Conservation (phyloP, 2,329 filamentous ascomycete species). For the Colletotrichum lentis region DNA sequence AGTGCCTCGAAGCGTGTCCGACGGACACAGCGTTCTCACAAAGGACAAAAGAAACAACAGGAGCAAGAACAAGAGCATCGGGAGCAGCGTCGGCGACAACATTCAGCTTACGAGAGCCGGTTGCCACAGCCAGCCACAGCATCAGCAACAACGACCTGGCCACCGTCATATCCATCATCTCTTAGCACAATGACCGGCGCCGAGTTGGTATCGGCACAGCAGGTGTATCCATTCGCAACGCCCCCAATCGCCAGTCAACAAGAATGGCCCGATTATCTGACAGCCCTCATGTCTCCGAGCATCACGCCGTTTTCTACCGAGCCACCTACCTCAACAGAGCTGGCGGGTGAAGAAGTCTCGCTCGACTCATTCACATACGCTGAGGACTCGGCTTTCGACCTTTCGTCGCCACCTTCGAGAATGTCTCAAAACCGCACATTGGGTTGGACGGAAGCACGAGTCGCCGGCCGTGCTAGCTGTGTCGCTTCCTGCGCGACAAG, state of each 20-base stretch:
- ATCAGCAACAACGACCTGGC: neutral
- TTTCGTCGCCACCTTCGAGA: neutral
- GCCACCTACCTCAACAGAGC: neutral
- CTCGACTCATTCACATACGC: neutral
- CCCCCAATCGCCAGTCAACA: neutral
- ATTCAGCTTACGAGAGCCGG: neutral
- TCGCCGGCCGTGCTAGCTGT: neutral
- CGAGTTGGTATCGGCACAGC: neutral
- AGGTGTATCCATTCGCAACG: neutral
- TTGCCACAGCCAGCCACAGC: neutral
- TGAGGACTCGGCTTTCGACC: neutral
- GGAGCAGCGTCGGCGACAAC: neutral
- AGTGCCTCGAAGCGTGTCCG: conserved; percentile 1
- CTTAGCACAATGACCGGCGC: neutral
- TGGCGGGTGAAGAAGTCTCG: neutral
- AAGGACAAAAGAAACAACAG: neutral
- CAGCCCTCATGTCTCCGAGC: conserved; percentile 3
- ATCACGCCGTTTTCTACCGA: neutral
- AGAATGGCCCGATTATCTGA: conserved; percentile 1
- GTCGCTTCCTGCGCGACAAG: neutral
- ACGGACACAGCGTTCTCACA: conserved; percentile 1
- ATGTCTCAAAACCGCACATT: neutral
- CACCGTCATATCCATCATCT: neutral
- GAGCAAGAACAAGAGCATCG: conserved; percentile 1
- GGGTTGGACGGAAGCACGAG: neutral